Percentiles rank a stretch among this genome's conserved stretches.
phyloP scores from a whole-genome alignment of 768 basidiomycete genomes.

The Boletus eberwhitei region DNA sequence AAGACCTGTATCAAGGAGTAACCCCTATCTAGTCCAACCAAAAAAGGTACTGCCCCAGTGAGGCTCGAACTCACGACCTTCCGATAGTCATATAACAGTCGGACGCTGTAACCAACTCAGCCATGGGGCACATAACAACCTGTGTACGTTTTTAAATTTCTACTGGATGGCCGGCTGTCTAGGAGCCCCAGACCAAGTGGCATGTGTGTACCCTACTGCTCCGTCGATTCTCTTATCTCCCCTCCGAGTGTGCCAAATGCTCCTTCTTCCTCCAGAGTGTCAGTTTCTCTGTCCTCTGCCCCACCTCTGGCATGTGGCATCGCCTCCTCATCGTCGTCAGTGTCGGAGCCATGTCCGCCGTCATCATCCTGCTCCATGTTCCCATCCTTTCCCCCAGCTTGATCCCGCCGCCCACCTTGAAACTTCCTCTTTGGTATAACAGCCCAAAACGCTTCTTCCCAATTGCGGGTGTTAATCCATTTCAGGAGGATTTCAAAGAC shows the following conservation, averaged over 20 bases:
- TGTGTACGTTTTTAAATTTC: background rate
- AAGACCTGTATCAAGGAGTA: too few species aligned
- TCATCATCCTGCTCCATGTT: background rate
- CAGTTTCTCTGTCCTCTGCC: background rate
- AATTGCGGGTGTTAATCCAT: constrained; percentile 83
- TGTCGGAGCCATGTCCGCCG: background rate
- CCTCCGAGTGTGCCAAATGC: background rate
- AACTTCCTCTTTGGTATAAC: constrained; percentile 95
- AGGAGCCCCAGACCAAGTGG: background rate
- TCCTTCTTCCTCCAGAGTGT: background rate
- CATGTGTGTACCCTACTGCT: background rate
- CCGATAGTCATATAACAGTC: constrained; percentile 43
- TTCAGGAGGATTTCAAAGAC: constrained; percentile 88
- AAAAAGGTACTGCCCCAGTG: constrained; percentile 41
- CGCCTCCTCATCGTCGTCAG: background rate
- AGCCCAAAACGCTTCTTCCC: constrained; percentile 83
- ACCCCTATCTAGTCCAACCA: too few species aligned
- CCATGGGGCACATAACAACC: constrained; percentile 39
- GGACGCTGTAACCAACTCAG: constrained; percentile 52
- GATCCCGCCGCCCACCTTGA: constrained; percentile 32
- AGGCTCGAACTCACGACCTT: constrained; percentile 55
- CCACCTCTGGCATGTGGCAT: background rate
- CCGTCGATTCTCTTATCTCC: background rate
- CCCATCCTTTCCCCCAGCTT: constrained; percentile 5
- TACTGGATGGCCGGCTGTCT: background rate